A percentile compares a stretch with the other conserved stretches of the same genome.
Conservation (phyloP, 345 rosid genomes). For the Arabis hirsuta region DNA sequence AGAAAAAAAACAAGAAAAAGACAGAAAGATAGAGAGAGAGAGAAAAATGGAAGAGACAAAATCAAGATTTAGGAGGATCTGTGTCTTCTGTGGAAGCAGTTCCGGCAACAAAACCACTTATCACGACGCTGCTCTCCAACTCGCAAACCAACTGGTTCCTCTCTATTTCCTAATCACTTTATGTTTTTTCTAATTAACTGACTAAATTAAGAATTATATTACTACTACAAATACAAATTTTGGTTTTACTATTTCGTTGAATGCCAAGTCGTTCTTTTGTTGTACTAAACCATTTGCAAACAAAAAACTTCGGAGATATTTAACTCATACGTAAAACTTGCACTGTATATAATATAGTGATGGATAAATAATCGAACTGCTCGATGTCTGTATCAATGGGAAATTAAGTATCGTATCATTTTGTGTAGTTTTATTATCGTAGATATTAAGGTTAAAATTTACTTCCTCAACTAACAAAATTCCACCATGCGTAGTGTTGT, state of each 20-base stretch:
- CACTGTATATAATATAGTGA: not conserved
- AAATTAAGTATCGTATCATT: not conserved
- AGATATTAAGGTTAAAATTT: not conserved
- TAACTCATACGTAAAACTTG: constrained; percentile 8
- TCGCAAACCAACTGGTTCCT: constrained; percentile 40
- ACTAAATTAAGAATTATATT: not conserved
- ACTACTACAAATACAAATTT: not conserved
- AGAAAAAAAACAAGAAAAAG: constrained; percentile 19
- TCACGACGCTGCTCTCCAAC: constrained; percentile 47
- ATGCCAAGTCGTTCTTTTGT: not conserved
- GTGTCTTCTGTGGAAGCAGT: constrained; percentile 48
- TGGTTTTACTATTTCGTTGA: not conserved
- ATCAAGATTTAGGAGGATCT: constrained; percentile 45
- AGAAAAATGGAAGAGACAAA: constrained; percentile 41
- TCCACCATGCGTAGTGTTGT: not conserved
- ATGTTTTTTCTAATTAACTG: not conserved
- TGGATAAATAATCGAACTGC: not conserved
- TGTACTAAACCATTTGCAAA: not conserved
- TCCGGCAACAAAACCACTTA: constrained; percentile 45
- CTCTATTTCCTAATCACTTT: constrained; percentile 12
- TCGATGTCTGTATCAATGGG: not conserved
- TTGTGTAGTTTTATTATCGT: constrained; percentile 4
- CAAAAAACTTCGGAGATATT: not conserved
- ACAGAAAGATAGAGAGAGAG: constrained; percentile 33
- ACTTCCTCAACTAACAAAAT: not conserved